A percentile compares a stretch with the other conserved stretches of the same genome.
Conservation (phyloP, 2,329 filamentous ascomycete genomes). For the Alternaria brassicae region DNA sequence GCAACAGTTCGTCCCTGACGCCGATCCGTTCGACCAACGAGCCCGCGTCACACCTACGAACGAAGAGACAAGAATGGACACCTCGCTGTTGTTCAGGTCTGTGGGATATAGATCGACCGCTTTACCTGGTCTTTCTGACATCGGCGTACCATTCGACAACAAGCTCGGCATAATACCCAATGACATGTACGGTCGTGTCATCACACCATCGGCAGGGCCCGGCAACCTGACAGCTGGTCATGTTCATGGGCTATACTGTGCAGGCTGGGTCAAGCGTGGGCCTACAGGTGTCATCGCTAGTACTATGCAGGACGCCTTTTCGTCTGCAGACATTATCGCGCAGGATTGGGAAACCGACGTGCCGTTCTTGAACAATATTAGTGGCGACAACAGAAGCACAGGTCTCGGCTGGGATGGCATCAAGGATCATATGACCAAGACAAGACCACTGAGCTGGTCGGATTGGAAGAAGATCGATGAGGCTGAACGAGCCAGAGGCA, state of each 20-base stretch:
- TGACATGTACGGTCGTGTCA: constrained; percentile 78
- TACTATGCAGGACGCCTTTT: constrained; percentile 94
- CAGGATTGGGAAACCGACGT: constrained; percentile 70
- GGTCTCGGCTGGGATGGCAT: constrained; percentile 80
- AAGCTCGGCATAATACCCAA: constrained; percentile 79
- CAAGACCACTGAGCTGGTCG: constrained; percentile 75
- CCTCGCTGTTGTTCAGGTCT: constrained; percentile 84
- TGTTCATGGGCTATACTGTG: constrained; percentile 82
- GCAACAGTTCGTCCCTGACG: constrained; percentile 45
- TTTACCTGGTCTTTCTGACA: constrained; percentile 73
- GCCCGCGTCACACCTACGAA: constrained; percentile 57
- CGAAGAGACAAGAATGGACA: constrained; percentile 62
- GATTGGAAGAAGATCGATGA: constrained; percentile 87
- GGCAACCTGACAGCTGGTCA: constrained; percentile 55
- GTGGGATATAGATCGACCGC: constrained; percentile 90
- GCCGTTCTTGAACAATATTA: constrained; percentile 58
- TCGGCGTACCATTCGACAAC: constrained; percentile 80
- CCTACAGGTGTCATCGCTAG: constrained; percentile 95
- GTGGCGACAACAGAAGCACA: constrained; percentile 44
- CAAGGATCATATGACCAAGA: constrained; percentile 63
- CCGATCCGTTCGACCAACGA: constrained; percentile 59
- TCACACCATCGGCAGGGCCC: constrained; percentile 50
- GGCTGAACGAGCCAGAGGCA: constrained; percentile 74
- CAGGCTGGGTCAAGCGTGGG: constrained; percentile 95
- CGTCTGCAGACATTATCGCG: constrained; percentile 81